Evolutionary conservation across 116 monocot species (phyloP).

Genomic region (Phalaenopsis hybrid): DNA sequence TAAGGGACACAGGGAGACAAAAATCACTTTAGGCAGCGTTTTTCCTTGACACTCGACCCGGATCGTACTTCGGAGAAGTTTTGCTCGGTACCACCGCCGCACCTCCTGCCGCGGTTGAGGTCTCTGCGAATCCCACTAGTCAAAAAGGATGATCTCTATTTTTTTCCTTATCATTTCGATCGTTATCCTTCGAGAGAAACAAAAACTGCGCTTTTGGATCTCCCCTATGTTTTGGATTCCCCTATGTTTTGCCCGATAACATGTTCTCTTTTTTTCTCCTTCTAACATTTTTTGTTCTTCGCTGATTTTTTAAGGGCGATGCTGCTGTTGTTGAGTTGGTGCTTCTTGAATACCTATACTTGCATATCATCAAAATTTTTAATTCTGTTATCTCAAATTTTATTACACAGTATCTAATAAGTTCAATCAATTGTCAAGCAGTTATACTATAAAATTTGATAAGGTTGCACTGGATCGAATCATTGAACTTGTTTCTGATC

Average conservation of each 20-base stretch:
- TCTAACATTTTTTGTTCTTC: not conserved
- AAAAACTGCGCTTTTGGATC: no score
- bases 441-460: slow-evolving; percentile 80
- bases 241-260: slow-evolving; percentile 1
- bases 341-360: slow-evolving; percentile 13
- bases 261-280: no score
- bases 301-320: slow-evolving; percentile 85
- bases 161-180: no score
- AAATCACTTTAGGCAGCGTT: no score
- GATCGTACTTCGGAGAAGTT: no score
- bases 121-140: no score
- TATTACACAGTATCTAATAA: not conserved
- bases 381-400: not conserved
- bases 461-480: slow-evolving; percentile 61
- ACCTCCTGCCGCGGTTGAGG: no score
- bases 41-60: no score
- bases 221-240: not conserved
- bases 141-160: no score
- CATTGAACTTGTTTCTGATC: slow-evolving; percentile 59
- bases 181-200: no score
- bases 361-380: not conserved
- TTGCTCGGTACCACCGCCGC: no score
- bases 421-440: slow-evolving; percentile 20
- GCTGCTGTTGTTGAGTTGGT: slow-evolving; percentile 78
- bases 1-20: no score